Evolutionary conservation across 2,329 filamentous ascomycete genomes (phyloP), one percentile per base, ranked within the genome.

Genomic region (Paecilomyces fulvus): DNA sequence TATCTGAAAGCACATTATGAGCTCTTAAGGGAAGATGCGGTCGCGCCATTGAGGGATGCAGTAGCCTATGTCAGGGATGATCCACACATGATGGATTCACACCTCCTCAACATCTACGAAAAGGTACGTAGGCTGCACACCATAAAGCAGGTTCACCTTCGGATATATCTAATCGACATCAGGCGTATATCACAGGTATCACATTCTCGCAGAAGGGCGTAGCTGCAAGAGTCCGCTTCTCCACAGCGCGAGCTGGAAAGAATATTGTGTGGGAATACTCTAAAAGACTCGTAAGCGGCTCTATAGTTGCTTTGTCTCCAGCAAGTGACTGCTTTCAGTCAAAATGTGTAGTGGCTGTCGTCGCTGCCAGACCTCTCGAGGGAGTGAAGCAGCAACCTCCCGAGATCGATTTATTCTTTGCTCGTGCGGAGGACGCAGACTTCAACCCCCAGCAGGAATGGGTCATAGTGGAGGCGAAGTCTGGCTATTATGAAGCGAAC

Each of bases 1-100:
- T 96, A 95, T 57, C 75, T 96, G 0, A 76, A 83, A 30, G 80
- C 83, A 0, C 89, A 95, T 52, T 95, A 94, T 66, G 77, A 83
- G 2, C 80, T 96, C 1, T 77, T 90, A 7, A 81, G 91, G 2
- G 88, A 90, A 65, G 90, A 96, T 66, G 82, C 84, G 0, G 76
- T 89, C 2, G 81, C 87, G 11, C 80, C 85, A 0, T 76, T 96
- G 0, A 81, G 90, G 6, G 79, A 83, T 59, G 85, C 88, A 0
- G 80, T 95, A 0, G 72, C 75, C 0, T 71, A 78, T 11, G 80
- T 88, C 55, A 79, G 77, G 23, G 61, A 70, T 0, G 65, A 79
- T 6, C 84, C 85, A 0, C 59, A 65, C 0, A 83, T 84, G 71
- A 70, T 70, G 11, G 90, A 95, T 56, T 77, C 77, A 0, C 64